Percentiles rank a stretch among this genome's conserved stretches.
Conservation (phyloP, 1,139 yeast genomes). For the Hyphopichia pseudoburtonii region DNA sequence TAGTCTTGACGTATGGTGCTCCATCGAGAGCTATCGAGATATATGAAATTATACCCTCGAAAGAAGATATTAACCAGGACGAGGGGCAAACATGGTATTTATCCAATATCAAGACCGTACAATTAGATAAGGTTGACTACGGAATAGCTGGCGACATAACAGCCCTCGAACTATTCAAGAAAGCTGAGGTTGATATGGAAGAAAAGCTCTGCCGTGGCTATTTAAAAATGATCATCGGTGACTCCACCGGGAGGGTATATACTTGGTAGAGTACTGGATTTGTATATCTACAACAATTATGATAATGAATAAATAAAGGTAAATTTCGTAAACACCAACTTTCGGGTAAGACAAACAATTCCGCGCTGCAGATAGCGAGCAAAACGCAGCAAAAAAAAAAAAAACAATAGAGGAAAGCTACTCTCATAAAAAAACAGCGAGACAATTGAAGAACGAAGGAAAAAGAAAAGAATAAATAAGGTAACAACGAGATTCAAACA, state of each 20-base stretch:
- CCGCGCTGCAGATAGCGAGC: no score
- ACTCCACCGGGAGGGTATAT: slow-evolving; percentile 40
- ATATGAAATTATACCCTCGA: slow-evolving; percentile 23
- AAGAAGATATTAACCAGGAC: background rate
- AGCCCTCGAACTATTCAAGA: slow-evolving; percentile 29
- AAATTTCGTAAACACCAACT: no score
- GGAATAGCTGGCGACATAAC: slow-evolving; percentile 22
- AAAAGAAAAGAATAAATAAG: no score
- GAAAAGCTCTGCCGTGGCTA: slow-evolving; percentile 37
- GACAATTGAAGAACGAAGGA: no score
- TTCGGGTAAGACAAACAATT: no score
- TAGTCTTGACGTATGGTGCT: slow-evolving; percentile 24
- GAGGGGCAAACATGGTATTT: slow-evolving; percentile 24
- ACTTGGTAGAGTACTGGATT: slow-evolving; percentile 9
- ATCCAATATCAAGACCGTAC: slow-evolving; percentile 16
- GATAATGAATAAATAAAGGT: background rate
- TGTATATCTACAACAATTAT: background rate
- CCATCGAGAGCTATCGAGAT: slow-evolving; percentile 17
- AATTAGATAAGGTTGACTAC: slow-evolving; percentile 11
- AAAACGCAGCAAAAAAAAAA: no score
- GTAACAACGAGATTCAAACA: no score
- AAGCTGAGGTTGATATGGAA: slow-evolving; percentile 33
- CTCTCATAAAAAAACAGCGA: no score
- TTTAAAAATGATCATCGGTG: slow-evolving; percentile 36
- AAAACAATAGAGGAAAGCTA: no score